Conservation (phyloP, 1,284 basidiomycete species). For the Microbotryum saponariae region DNA sequence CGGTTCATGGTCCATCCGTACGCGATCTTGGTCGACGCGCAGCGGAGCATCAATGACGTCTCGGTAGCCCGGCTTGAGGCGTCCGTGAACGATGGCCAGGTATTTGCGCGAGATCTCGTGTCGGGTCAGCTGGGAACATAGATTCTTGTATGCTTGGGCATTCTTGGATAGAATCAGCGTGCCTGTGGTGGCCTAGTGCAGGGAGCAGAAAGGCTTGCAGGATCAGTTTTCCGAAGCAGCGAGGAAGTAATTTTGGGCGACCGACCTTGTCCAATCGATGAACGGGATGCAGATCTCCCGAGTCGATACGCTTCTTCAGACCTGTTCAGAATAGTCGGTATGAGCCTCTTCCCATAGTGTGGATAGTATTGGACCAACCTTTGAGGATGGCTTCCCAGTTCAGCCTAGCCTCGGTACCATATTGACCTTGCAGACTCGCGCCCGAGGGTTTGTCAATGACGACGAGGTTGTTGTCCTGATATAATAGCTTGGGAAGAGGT, state of each 20-base stretch:
- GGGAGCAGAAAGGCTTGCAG: neutral
- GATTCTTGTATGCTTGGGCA: neutral
- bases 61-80: slow-evolving; percentile 15
- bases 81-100: slow-evolving; percentile 27
- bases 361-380: neutral
- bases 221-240: neutral
- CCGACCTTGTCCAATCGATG: slow-evolving; percentile 29
- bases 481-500: slow-evolving; percentile 5
- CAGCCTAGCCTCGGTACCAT: slow-evolving; percentile 12
- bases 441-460: slow-evolving; percentile 26
- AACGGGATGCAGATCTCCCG: slow-evolving; percentile 11
- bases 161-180: slow-evolving; percentile 21
- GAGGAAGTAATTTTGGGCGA: accelerated
- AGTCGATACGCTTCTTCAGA: slow-evolving; percentile 3
- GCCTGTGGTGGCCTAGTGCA: slow-evolving; percentile 12
- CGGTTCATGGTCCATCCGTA: slow-evolving; percentile 6
- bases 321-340: neutral
- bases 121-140: slow-evolving; percentile 13
- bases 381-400: slow-evolving; percentile 19
- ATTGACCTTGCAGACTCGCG: slow-evolving; percentile 17
- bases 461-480: slow-evolving; percentile 8
- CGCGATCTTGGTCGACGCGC: slow-evolving; percentile 22
- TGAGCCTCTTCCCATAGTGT: no score
- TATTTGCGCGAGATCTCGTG: slow-evolving; percentile 18
- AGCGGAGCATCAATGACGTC: slow-evolving; percentile 7